These are phyloP conservation scores for Agrocybe pediades DNA, from an alignment of 768 basidiomycete species.

Conservation along the genomic window DNA sequence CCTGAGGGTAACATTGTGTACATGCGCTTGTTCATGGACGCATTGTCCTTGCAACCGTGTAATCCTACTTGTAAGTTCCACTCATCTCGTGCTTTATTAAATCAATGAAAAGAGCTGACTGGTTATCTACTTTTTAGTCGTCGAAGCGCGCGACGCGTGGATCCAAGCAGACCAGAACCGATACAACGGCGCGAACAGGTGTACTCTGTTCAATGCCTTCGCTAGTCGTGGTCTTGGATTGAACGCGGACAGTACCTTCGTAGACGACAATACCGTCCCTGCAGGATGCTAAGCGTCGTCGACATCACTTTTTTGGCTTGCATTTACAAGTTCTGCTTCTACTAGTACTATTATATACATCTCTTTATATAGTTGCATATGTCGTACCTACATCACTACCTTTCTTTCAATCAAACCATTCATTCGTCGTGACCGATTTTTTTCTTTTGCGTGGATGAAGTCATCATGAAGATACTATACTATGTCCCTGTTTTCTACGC, in stretches of 20 bases:
- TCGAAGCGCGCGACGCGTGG: constrained; percentile 49
- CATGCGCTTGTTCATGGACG: constrained; percentile 52
- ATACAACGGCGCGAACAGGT: constrained; percentile 45
- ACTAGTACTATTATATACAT: too few species aligned
- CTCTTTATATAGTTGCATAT: too few species aligned
- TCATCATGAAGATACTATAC: too few species aligned
- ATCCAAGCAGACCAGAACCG: constrained; percentile 53
- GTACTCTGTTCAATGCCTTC: constrained; percentile 47
- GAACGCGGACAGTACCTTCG: constrained; percentile 25
- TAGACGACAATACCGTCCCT: constrained; percentile 31
- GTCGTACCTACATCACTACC: too few species aligned
- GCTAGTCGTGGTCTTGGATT: constrained; percentile 53
- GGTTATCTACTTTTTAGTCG: constrained; percentile 27
- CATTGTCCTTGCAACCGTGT: constrained; percentile 49
- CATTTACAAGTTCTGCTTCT: too few species aligned
- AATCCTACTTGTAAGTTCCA: constrained; percentile 48
- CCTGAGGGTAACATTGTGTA: constrained; percentile 51
- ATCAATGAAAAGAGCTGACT: too few species aligned
- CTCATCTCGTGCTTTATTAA: background rate
- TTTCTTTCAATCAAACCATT: too few species aligned
- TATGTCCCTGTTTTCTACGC: too few species aligned
- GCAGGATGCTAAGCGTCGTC: constrained; percentile 14
- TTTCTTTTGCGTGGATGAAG: too few species aligned
- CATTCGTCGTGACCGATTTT: too few species aligned
- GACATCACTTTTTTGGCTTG: too few species aligned